phyloP scores from a whole-genome alignment of 202 grass and related monocot genomes.

The Zizania palustris region DNA sequence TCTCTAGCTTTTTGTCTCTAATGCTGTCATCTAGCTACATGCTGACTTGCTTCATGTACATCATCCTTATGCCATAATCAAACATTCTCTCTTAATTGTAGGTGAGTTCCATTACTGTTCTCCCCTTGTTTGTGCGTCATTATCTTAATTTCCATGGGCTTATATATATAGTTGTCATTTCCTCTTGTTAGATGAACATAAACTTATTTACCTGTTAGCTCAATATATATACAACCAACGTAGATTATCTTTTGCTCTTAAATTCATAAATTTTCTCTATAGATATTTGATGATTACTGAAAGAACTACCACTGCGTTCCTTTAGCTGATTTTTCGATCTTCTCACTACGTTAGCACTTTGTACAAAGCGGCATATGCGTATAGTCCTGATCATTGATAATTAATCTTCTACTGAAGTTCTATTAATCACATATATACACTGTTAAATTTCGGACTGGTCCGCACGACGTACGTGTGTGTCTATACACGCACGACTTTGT shows the following conservation, averaged over 20 bases:
- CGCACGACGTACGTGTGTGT: background rate
- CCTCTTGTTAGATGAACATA: background rate
- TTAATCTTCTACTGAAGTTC: constrained; percentile 5
- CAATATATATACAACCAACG: constrained; percentile 7
- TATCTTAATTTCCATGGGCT: constrained; percentile 12
- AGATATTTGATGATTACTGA: background rate
- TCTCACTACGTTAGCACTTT: background rate
- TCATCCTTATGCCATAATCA: constrained; percentile 53
- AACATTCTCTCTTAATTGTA: constrained; percentile 46
- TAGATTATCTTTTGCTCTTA: background rate
- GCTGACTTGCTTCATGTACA: constrained; percentile 34
- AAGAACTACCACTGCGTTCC: background rate
- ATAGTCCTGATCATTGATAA: constrained; percentile 4
- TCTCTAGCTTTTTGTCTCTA: constrained; percentile 40
- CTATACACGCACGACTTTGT: background rate
- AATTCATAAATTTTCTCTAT: background rate
- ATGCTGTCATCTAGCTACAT: constrained; percentile 44
- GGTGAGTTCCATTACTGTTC: constrained; percentile 54
- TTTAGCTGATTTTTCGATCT: background rate
- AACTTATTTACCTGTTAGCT: constrained; percentile 25
- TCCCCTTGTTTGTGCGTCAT: constrained; percentile 33
- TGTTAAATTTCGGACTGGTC: background rate
- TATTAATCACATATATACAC: background rate
- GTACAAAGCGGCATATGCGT: background rate
- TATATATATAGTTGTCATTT: constrained; percentile 6